A percentile compares a stretch with the other conserved stretches of the same genome.
Evolutionary conservation across 108 stramenopile species (phyloP).

Genomic region (Chaetoceros tenuissimus): DNA sequence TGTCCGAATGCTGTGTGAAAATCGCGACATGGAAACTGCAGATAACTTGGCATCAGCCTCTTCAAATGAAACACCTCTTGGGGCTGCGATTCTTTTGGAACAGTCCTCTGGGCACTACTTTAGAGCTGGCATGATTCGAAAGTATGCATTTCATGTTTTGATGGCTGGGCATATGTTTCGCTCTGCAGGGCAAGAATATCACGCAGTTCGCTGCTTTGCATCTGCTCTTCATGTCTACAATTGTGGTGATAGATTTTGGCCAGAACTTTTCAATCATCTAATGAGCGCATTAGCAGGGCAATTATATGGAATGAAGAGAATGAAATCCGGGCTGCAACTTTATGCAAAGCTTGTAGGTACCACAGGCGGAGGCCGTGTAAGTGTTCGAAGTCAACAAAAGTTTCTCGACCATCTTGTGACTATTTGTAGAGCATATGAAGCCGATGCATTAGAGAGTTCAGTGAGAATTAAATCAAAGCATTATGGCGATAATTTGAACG

Average conservation of each 20-base stretch:
- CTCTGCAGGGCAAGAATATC: conserved; percentile 68
- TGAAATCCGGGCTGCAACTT: conserved; percentile 53
- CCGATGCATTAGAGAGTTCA: conserved; percentile 60
- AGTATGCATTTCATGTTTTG: conserved; percentile 87
- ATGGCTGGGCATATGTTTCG: conserved; percentile 90
- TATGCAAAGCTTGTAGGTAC: conserved; percentile 65
- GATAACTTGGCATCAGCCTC: conserved; percentile 77
- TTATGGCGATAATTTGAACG: conserved; percentile 1
- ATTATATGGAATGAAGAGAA: conserved; percentile 66
- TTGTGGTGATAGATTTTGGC: conserved; percentile 47
- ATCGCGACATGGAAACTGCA: conserved; percentile 70
- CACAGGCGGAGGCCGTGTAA: conserved; percentile 55
- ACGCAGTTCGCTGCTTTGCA: conserved; percentile 81
- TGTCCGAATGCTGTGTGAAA: conserved; percentile 27
- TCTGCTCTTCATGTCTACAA: conserved; percentile 72
- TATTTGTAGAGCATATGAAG: conserved; percentile 60
- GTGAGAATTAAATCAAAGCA: conserved; percentile 47
- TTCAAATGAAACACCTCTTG: conserved; percentile 73
- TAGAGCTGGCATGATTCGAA: conserved; percentile 59
- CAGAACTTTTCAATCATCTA: conserved; percentile 72
- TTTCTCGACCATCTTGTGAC: conserved; percentile 62
- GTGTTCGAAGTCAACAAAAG: conserved; percentile 75
- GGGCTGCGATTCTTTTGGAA: conserved; percentile 77
- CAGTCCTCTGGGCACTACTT: conserved; percentile 72
- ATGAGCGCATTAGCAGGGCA: conserved; percentile 75